A percentile compares a stretch with the other conserved stretches of the same genome.
These are phyloP conservation scores for Fusarium floridanum DNA, from an alignment of 2,329 filamentous ascomycete species.

Conservation along the genomic window DNA sequence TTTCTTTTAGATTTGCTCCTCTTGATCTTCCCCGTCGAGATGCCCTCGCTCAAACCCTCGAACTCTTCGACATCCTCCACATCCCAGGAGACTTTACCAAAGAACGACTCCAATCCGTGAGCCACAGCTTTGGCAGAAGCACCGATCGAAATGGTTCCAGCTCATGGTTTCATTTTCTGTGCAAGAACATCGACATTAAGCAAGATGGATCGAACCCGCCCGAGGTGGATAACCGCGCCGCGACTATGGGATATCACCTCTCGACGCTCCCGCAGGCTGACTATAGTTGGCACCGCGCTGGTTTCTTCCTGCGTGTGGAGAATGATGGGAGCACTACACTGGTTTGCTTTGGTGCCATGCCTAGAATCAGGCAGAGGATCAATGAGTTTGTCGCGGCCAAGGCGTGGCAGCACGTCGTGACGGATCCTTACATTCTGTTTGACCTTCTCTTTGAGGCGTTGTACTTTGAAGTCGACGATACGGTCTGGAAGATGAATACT, in stretches of 20 bases:
- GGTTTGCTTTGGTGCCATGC: slow-evolving; percentile 45
- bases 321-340: slow-evolving; percentile 34
- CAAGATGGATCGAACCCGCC: slow-evolving; percentile 30
- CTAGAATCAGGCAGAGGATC: slow-evolving; percentile 38
- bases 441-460: slow-evolving; percentile 47
- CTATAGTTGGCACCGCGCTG: slow-evolving; percentile 46
- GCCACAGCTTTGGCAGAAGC: slow-evolving; percentile 51
- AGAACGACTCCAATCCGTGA: slow-evolving; percentile 49
- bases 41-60: slow-evolving; percentile 39
- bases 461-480: slow-evolving; percentile 46
- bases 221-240: slow-evolving; percentile 45
- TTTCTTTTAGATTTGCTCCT: slow-evolving; percentile 42
- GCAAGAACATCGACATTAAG: slow-evolving; percentile 49
- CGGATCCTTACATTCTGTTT: slow-evolving; percentile 48
- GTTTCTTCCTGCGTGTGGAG: slow-evolving; percentile 45
- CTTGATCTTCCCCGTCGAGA: slow-evolving; percentile 44
- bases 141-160: slow-evolving; percentile 43
- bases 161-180: slow-evolving; percentile 54
- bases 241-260: slow-evolving; percentile 40
- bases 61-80: slow-evolving; percentile 48
- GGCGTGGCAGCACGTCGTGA: slow-evolving; percentile 41
- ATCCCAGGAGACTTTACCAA: slow-evolving; percentile 50
- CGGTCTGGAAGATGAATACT: slow-evolving; percentile 48
- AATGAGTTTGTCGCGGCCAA: slow-evolving; percentile 40
- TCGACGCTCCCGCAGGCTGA: slow-evolving; percentile 46